Percentiles rank a stretch among this genome's conserved stretches.
Conservation (phyloP, 805 yeast species). For the Metschnikowia lunata region DNA sequence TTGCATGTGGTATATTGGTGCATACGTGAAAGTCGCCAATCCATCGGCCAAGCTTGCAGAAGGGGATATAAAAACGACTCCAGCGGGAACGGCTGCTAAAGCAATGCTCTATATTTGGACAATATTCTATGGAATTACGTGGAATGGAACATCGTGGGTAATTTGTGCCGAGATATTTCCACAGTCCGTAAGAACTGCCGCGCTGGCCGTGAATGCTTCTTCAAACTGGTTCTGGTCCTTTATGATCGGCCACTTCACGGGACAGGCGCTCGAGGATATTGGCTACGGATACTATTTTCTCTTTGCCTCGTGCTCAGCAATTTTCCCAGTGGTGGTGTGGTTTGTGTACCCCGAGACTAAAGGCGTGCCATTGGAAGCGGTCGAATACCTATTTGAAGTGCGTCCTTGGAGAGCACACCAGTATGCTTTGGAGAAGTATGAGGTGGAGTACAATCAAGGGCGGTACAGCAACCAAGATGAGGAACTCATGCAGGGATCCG, state of each 20-base stretch:
- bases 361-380: constrained; percentile 32
- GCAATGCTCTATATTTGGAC: constrained; percentile 48
- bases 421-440: constrained; percentile 23
- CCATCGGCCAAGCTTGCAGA: constrained; percentile 19
- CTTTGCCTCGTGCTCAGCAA: constrained; percentile 29
- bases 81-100: constrained; percentile 41
- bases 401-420: constrained; percentile 31
- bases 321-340: constrained; percentile 27
- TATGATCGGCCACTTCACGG: constrained; percentile 44
- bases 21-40: constrained; percentile 39
- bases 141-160: constrained; percentile 48
- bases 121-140: constrained; percentile 37
- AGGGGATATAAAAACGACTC: constrained; percentile 24
- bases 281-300: constrained; percentile 44
- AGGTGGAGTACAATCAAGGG: constrained; percentile 15
- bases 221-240: constrained; percentile 50
- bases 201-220: constrained; percentile 42
- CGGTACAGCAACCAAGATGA: not conserved
- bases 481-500: constrained; percentile 4
- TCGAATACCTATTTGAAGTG: constrained; percentile 31
- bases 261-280: constrained; percentile 41
- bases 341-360: constrained; percentile 38
- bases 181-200: constrained; percentile 39
- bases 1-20: constrained; percentile 47
- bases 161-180: constrained; percentile 45